Percentiles rank a stretch among this genome's conserved stretches.
Conservation (phyloP, 2,329 filamentous ascomycete genomes). For the Neurospora crassa region DNA sequence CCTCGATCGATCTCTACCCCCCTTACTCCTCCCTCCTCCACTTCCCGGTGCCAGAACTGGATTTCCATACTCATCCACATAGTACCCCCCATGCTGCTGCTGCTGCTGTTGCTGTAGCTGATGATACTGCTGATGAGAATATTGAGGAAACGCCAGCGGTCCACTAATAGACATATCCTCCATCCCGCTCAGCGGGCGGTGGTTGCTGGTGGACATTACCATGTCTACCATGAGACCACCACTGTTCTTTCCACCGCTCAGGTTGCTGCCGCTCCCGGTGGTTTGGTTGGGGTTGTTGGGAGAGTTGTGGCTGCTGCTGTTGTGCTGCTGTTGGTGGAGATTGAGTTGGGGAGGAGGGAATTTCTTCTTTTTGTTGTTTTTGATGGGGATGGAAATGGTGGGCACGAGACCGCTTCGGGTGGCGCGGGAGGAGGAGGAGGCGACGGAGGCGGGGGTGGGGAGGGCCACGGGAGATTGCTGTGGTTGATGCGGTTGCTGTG, state of each 20-base stretch:
- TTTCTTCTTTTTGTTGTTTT: neutral
- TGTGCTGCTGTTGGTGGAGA: neutral
- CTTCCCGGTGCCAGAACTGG: neutral
- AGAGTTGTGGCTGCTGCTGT: neutral
- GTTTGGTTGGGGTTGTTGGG: neutral
- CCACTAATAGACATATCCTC: slow-evolving; percentile 13
- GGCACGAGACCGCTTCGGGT: neutral
- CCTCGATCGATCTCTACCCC: neutral
- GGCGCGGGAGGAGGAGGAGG: neutral
- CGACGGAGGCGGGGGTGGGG: neutral
- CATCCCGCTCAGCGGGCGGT: slow-evolving; percentile 8
- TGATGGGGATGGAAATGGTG: neutral
- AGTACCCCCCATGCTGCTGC: neutral
- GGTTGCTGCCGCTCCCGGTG: neutral
- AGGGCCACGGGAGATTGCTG: neutral
- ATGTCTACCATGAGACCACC: neutral
- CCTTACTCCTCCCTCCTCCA: neutral
- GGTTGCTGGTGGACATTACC: neutral
- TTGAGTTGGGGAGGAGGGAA: neutral
- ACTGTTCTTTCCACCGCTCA: neutral
- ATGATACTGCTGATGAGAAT: neutral
- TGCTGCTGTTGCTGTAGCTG: neutral
- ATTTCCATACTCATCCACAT: neutral
- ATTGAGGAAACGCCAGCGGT: slow-evolving; percentile 14
- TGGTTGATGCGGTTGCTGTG: neutral